phyloP scores from a whole-genome alignment of 2,329 filamentous ascomycete species.

The Pochonia chlamydosporia region DNA sequence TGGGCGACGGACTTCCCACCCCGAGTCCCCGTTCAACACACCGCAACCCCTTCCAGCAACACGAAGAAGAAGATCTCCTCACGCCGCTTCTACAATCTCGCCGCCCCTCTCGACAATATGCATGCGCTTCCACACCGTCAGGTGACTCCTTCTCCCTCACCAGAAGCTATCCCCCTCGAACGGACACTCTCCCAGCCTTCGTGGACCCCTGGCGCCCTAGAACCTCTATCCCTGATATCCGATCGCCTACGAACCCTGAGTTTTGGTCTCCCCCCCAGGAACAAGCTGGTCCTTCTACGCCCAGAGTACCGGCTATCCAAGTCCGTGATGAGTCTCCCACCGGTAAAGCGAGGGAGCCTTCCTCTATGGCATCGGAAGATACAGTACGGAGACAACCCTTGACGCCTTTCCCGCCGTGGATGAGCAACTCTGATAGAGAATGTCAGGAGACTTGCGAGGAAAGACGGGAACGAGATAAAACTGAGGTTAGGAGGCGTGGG shows the following conservation, averaged over 20 bases:
- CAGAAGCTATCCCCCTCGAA: background rate
- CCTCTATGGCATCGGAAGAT: constrained; percentile 4
- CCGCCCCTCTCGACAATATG: background rate
- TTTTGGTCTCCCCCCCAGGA: background rate
- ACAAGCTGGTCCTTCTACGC: background rate
- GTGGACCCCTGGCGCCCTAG: background rate
- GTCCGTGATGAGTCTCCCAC: constrained; percentile 7
- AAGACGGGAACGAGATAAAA: background rate
- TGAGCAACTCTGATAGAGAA: constrained; percentile 6
- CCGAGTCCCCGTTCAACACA: background rate
- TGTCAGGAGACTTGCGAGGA: background rate
- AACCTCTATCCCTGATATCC: background rate
- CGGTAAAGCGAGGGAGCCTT: background rate
- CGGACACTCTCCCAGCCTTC: background rate
- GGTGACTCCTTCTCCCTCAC: background rate
- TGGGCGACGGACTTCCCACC: background rate
- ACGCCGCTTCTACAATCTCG: background rate
- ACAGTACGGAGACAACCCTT: constrained; percentile 14
- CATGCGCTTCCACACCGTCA: background rate
- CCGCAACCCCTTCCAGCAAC: background rate
- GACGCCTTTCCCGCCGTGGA: constrained; percentile 22
- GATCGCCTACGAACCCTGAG: background rate
- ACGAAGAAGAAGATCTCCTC: background rate
- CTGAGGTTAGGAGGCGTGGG: background rate
- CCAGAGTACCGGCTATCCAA: background rate